phyloP scores from a whole-genome alignment of 306 rosid species.

The Vigna radiata region DNA sequence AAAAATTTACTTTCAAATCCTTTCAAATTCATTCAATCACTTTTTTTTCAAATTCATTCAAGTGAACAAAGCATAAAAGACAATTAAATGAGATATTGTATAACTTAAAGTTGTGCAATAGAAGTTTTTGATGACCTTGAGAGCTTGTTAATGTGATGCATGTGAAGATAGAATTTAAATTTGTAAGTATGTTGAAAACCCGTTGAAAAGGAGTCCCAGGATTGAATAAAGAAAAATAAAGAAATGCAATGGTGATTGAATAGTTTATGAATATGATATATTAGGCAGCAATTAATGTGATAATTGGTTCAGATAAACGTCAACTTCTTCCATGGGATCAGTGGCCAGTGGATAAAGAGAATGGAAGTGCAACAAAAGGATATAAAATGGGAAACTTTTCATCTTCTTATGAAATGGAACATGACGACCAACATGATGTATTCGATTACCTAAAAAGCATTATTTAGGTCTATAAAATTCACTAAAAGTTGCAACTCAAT shows the following conservation, averaged over 20 bases:
- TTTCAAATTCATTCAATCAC: too few species aligned
- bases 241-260: neutral
- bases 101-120: neutral
- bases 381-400: conserved; percentile 41
- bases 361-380: conserved; percentile 36
- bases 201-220: neutral
- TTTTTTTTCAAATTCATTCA: too few species aligned
- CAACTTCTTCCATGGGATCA: conserved; percentile 14
- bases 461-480: conserved; percentile 24
- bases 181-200: neutral
- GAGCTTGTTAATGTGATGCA: neutral
- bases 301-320: conserved; percentile 36
- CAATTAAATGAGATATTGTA: neutral
- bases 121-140: neutral
- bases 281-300: conserved; percentile 1
- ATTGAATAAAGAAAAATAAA: neutral
- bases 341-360: conserved; percentile 47
- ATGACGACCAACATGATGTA: conserved; percentile 53
- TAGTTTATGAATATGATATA: conserved; percentile 1
- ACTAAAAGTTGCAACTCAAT: neutral
- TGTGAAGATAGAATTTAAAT: neutral
- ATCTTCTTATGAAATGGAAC: conserved; percentile 42
- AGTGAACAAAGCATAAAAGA: too few species aligned
- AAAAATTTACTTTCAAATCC: too few species aligned
- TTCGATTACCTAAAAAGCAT: conserved; percentile 41